Percentiles rank a stretch among this genome's conserved stretches.
These are phyloP conservation scores for Chamaecyparis obtusa DNA, from an alignment of 75 land plant genomes.

Conservation along the genomic window DNA sequence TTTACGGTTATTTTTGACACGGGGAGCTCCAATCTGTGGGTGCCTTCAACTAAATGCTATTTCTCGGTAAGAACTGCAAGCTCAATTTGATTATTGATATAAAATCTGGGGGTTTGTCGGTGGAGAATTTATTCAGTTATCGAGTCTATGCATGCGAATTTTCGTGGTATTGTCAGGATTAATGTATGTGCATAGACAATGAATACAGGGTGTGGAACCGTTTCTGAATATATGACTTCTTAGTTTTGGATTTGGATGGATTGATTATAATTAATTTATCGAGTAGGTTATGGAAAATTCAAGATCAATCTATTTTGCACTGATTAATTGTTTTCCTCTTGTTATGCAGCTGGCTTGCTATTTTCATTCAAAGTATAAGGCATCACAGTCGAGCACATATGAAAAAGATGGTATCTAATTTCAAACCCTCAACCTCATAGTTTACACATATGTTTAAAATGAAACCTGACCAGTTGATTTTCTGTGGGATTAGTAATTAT, in stretches of 20 bases:
- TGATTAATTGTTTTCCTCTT: not conserved
- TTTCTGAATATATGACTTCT: not conserved
- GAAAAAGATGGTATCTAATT: slow-evolving; percentile 52
- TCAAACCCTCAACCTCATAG: not conserved
- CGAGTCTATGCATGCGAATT: not conserved
- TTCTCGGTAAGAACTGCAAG: slow-evolving; percentile 66
- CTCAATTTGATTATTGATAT: not conserved
- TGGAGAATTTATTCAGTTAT: not conserved
- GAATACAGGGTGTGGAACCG: not conserved
- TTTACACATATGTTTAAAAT: not conserved
- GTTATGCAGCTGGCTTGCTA: slow-evolving; percentile 76
- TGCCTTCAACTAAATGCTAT: slow-evolving; percentile 87
- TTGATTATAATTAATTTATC: not conserved
- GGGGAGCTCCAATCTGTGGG: slow-evolving; percentile 96
- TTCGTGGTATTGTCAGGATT: not conserved
- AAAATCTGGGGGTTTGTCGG: not conserved
- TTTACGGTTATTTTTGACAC: slow-evolving; percentile 94
- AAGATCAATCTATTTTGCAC: not conserved
- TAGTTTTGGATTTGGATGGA: not conserved
- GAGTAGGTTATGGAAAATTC: not conserved
- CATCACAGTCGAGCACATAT: slow-evolving; percentile 67
- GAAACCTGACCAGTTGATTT: not conserved
- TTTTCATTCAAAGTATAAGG: slow-evolving; percentile 69
- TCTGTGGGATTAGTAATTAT: not conserved
- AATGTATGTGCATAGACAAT: not conserved